phyloP scores from a whole-genome alignment of 2,329 filamentous ascomycete species.

The Madurella fahalii region DNA sequence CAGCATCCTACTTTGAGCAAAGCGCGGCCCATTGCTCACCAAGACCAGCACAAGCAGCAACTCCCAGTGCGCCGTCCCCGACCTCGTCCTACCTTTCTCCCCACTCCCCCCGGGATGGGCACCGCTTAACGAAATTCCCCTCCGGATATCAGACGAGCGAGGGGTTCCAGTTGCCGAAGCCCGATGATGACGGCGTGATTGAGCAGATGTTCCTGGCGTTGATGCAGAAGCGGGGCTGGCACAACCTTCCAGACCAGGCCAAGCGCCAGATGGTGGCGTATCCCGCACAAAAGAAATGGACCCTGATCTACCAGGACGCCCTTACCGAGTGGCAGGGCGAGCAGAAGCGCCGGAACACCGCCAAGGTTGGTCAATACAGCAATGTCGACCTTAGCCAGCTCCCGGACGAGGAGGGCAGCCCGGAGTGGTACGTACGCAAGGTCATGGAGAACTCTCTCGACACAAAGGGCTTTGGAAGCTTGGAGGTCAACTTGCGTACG shows the following conservation, averaged over 20 bases:
- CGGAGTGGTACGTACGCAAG: constrained; percentile 96
- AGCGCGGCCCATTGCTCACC: constrained; percentile 43
- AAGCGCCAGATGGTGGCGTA: constrained; percentile 95
- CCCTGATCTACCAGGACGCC: constrained; percentile 89
- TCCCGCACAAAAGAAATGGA: constrained; percentile 94
- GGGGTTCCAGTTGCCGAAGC: constrained; percentile 62
- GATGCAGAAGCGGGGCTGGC: constrained; percentile 98
- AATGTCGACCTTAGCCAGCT: constrained; percentile 67
- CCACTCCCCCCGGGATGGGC: constrained; percentile 46
- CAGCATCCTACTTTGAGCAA: constrained; percentile 39
- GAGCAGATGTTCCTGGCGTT: constrained; percentile 88
- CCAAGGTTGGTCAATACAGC: constrained; percentile 66
- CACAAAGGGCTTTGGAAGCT: constrained; percentile 82
- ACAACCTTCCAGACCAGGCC: constrained; percentile 92
- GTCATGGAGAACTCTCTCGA: constrained; percentile 95
- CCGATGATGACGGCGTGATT: constrained; percentile 75
- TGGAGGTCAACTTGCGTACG: constrained; percentile 91
- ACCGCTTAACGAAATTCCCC: constrained; percentile 54
- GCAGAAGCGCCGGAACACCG: constrained; percentile 77
- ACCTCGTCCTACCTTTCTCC: constrained; percentile 47
- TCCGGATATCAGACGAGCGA: constrained; percentile 39
- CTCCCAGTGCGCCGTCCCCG: constrained; percentile 54
- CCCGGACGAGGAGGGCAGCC: constrained; percentile 90
- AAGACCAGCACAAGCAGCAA: constrained; percentile 47
- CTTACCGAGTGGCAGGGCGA: constrained; percentile 92